Base-by-base conservation (phyloP, 2,329 filamentous ascomycete genomes). In the Westerdykella ornata region DNA sequence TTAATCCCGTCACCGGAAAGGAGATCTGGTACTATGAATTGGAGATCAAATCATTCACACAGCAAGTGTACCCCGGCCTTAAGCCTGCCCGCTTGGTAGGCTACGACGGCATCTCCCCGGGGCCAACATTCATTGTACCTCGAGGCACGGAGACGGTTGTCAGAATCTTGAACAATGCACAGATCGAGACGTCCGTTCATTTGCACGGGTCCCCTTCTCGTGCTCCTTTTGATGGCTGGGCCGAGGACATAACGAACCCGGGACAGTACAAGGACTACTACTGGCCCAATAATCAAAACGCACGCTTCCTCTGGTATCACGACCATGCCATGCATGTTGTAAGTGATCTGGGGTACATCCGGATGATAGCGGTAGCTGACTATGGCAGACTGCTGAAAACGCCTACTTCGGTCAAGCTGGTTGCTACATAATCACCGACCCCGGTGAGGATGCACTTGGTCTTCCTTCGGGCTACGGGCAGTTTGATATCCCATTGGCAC, bases 221-320 rank as follows among this genome's bases (percentile, higher is more conserved):
- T 32, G 62, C 70, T n/a, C 68, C 69, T 6, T 73, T 70, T 38
- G 73, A 75, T 51, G 74, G 74, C 0, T 78, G 74, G 74, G 75
- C 75, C 2, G 68, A 71, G 34, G 76, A 80, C 46, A 55, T 68
- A 5, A 74, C 72, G 4, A 42, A 62, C 1, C 68, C 69, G 0
- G 73, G 73, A 0, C 57, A 79, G 50, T 77, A 72, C 60, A 79
- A 80, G 46, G 54, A 79, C 46, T 79, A 81, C 56, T 80, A 78
- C 57, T 81, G 77, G 46, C 76, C 76, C 7, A 80, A 80, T 53
- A 61, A 55, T 13, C 70, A 78, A 51, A 65, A 63, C 16, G 73
- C 68, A 4, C 69, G 77, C 15, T 65, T 73, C 1, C 60, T 78
- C 16, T 80, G 77, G 77, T 80, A 80, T 47, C 75, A 80, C 59